Base-by-base conservation (phyloP, 73 alveolate genomes). In the Effrenium voratum region DNA sequence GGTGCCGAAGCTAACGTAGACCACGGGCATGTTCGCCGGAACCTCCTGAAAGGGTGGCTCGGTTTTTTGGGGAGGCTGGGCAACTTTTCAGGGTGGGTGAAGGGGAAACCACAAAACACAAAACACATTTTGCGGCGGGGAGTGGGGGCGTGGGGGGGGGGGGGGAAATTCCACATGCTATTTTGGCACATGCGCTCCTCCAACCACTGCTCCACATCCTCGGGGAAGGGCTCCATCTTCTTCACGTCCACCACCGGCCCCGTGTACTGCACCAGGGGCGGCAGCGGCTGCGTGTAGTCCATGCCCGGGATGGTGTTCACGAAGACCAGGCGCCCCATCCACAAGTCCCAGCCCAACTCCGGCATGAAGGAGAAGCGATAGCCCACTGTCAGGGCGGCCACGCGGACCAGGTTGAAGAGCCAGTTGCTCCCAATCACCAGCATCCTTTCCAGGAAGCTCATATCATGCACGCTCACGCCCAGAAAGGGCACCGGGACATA, bases 221-320 rank as follows among this genome's bases (percentile, higher is more conserved):
- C 77, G 3, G 97, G 46, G 77, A 90, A 90, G 76, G 97, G 88
- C 87, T 90, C 97, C 97, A 90, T 90, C 97, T 90, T 90, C 87
- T 90, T 90, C 88, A 90, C 97, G 40, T 90, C 97, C 77, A 90
- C 97, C 26, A 90, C 97, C 41, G 97, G 97, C 76, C 97, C 97
- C 1, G 97, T 90, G 97, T 90, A 90, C 52, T 90, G 97, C 66
- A 90, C 97, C 88, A 90, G 34, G 24, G 97, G 97, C 46, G 97
- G 97, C 55, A 90, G 76, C 43, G 83, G 97, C 57, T 90, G 97
- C 59, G 97, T 75, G 77, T 57, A 57, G 87, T 90, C 97, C 72
- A 90, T 46, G 19, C 97, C 97, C 19, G 97, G 97, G 50, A 90
- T 90, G 87, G 88, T 68, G 97, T 90, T 90, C 76, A 90, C 87